phyloP scores from a whole-genome alignment of 495 filamentous ascomycete genomes.

The Penicillium cataractarum region DNA sequence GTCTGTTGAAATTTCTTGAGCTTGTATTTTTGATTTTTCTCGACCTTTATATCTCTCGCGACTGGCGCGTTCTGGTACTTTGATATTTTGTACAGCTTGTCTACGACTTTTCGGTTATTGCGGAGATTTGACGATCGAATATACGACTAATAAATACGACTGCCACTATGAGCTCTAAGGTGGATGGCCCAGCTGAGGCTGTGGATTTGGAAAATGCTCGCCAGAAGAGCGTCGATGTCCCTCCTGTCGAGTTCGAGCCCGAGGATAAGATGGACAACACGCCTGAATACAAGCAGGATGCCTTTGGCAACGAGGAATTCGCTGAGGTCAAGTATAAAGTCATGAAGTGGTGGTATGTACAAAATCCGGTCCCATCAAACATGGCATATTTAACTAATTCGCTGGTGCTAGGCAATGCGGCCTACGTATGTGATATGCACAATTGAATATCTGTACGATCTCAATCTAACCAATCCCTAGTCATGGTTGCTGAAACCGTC shows the following conservation, averaged over 20 bases:
- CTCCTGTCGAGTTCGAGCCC: constrained; percentile 4
- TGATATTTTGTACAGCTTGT: neutral
- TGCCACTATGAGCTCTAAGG: neutral
- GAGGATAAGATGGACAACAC: constrained; percentile 14
- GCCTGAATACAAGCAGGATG: constrained; percentile 28
- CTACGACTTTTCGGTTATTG: neutral
- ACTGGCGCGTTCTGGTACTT: neutral
- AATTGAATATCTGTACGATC: neutral
- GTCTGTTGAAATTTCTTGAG: neutral
- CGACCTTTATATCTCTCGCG: neutral
- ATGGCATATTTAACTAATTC: neutral
- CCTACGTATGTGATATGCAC: constrained; percentile 27
- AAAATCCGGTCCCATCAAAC: neutral
- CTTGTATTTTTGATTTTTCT: neutral
- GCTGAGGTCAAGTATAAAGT: constrained; percentile 41
- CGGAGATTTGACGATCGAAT: neutral
- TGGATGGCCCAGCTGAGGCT: neutral
- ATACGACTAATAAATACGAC: neutral
- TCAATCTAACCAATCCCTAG: constrained; percentile 19
- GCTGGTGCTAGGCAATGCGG: constrained; percentile 43
- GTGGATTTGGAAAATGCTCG: neutral
- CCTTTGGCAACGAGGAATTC: constrained; percentile 38
- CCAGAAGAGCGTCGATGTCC: neutral
- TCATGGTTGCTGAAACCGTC: constrained; percentile 76
- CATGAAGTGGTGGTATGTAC: constrained; percentile 39